Base-by-base conservation (phyloP, 202 grass and related monocot genomes). In the Elaeis oleifera region DNA sequence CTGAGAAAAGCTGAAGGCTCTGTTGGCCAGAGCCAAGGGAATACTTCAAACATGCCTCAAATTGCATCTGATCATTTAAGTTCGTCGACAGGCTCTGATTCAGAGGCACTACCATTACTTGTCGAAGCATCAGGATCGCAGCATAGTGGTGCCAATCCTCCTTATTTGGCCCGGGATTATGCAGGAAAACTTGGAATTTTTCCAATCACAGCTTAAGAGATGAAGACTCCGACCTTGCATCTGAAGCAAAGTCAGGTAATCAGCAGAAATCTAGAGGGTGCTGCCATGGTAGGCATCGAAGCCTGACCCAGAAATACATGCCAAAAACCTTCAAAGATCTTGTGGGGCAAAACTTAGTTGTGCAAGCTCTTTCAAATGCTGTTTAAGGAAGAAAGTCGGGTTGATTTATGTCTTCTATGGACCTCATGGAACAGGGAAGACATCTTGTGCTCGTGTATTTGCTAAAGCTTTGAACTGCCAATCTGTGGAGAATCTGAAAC, bases 401-500 rank as follows among this genome's bases (percentile, higher is more conserved):
- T 26, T 79, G 56, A 71, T 88, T 19, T 90, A 90, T 26, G 78
- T 90, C 53, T 88, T 96, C 68, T 83, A 96, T 20, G 91, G 91
- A 48, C 71, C 87, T 62, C 81, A 85, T 49, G 91, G 91, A 3
- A 96, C 87, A 3, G 91, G 91, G 18, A 96, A 96, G 74, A 90
- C 91, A 5, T 96, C 91, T 0, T 85, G 81, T 44, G 91, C 87
- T 0, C 81, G 83, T 4, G 79, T 90, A 53, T 90, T 96, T 28
- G 84, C 91, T 70, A 90, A 88, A 71, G 78, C 87, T 21, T 86
- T 96, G 60, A 90, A 88, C 71, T 96, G 91, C 76, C 77, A 62
- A 56, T 90, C 91, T 29, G 52, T 57, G 24, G 80, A 76, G 48
- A 71, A 81, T 29, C 65, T 64, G 9, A 88, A 76, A 68, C 91